A percentile compares a stretch with the other conserved stretches of the same genome.
Conservation (phyloP, 2,329 filamentous ascomycete genomes). For the Exophiala mesophila region DNA sequence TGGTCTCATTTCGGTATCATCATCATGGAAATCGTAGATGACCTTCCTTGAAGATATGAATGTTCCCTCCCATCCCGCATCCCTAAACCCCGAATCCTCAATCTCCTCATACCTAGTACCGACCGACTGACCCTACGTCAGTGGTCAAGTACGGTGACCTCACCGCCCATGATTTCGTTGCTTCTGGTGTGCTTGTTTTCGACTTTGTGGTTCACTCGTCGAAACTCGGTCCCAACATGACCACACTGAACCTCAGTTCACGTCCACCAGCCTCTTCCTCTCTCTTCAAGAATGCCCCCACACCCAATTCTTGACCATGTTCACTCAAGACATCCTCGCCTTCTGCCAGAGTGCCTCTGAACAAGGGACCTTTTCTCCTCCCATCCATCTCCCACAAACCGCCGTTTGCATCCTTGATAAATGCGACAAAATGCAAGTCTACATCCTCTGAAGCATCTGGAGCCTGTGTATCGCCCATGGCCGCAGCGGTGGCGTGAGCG, state of each 20-base stretch:
- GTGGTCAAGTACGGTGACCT: too few relatives aligned
- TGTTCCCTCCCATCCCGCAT: too few relatives aligned
- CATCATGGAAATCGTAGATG: too few relatives aligned
- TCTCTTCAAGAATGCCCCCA: conserved; percentile 55
- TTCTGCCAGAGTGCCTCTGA: conserved; percentile 55
- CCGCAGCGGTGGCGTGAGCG: conserved; percentile 74
- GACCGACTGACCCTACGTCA: too few relatives aligned
- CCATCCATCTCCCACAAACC: conserved; percentile 80
- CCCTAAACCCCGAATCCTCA: too few relatives aligned
- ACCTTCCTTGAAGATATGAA: too few relatives aligned
- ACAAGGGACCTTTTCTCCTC: conserved; percentile 64
- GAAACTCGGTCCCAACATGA: conserved; percentile 54
- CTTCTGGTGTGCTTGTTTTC: too few relatives aligned
- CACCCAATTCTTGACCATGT: conserved; percentile 67
- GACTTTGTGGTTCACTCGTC: conserved; percentile 36
- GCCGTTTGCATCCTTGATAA: conserved; percentile 70
- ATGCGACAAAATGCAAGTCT: conserved; percentile 95
- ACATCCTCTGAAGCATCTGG: conserved; percentile 73
- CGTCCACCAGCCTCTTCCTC: conserved; percentile 53
- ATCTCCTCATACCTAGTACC: too few relatives aligned
- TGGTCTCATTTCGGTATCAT: too few relatives aligned
- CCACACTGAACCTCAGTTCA: conserved; percentile 58
- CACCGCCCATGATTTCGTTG: too few relatives aligned
- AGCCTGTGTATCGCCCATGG: conserved; percentile 69
- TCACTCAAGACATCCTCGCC: conserved; percentile 70